phyloP scores from a whole-genome alignment of 2,329 filamentous ascomycete genomes.

The Dactylella cylindrospora region DNA sequence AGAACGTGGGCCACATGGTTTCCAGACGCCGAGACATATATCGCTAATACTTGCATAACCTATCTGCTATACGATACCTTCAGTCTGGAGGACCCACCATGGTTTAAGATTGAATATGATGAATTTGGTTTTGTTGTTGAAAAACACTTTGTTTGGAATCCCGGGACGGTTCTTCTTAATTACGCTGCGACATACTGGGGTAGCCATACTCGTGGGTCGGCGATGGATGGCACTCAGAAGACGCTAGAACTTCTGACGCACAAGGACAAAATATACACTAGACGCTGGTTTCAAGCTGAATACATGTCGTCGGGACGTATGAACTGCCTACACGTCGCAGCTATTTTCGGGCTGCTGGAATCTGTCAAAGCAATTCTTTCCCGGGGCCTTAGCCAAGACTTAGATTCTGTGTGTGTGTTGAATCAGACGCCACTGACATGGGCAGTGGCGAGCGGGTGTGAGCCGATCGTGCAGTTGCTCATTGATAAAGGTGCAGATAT shows the following conservation, averaged over 20 bases:
- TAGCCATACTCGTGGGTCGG: background rate
- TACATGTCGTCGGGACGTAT: background rate
- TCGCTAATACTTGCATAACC: slow-evolving; percentile 3
- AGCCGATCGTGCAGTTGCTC: background rate
- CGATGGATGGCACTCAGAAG: background rate
- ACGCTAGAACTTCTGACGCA: background rate
- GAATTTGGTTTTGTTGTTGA: background rate
- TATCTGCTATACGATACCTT: slow-evolving; percentile 10
- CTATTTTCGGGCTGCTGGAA: background rate
- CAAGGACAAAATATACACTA: background rate
- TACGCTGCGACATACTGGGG: slow-evolving; percentile 15
- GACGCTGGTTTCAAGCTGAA: background rate
- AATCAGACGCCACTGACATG: background rate
- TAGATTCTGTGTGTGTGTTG: too few relatives aligned
- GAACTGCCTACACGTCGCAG: background rate
- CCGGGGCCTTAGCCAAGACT: background rate
- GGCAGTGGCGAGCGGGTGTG: background rate
- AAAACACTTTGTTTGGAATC: too few relatives aligned
- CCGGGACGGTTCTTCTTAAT: background rate
- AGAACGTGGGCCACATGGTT: background rate
- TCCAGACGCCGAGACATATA: slow-evolving; percentile 2
- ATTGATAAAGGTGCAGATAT: background rate
- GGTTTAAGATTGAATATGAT: background rate
- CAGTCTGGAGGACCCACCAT: background rate
- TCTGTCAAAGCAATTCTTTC: background rate